phyloP scores from a whole-genome alignment of 371 early-diverging fungal species.

The Lichtheimia corymbifera region DNA sequence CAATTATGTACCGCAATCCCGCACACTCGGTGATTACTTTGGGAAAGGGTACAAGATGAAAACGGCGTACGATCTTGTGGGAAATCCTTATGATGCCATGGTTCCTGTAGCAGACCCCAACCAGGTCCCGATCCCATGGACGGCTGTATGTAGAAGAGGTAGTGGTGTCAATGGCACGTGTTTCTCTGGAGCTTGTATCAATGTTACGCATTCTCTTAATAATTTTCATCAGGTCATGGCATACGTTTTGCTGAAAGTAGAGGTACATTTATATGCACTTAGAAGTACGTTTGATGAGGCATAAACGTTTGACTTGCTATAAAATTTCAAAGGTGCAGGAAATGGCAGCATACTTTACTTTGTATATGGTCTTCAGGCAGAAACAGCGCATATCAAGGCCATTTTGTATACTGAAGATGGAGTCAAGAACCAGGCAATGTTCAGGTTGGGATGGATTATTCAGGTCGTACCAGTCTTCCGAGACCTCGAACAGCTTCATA shows the following conservation, averaged over 20 bases:
- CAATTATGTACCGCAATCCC: no score
- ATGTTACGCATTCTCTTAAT: no score
- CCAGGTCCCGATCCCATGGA: constrained; percentile 55
- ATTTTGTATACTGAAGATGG: constrained; percentile 13
- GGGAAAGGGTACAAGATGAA: constrained; percentile 35
- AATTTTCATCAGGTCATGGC: constrained; percentile 20
- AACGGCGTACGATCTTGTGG: constrained; percentile 67
- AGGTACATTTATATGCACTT: constrained; percentile 21
- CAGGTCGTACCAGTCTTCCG: constrained; percentile 17
- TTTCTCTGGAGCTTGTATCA: neutral
- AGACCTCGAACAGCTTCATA: neutral
- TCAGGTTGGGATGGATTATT: constrained; percentile 3
- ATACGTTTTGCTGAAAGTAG: constrained; percentile 46
- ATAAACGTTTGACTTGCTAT: neutral
- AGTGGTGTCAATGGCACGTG: constrained; percentile 31
- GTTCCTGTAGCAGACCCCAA: constrained; percentile 3
- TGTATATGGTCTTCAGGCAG: constrained; percentile 12
- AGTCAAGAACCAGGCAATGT: constrained; percentile 18
- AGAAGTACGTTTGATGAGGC: neutral
- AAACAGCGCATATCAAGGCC: constrained; percentile 16
- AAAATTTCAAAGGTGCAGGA: constrained; percentile 51
- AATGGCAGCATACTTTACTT: constrained; percentile 11
- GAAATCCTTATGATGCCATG: constrained; percentile 34
- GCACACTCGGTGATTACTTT: no score
- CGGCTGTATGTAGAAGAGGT: constrained; percentile 56